These are phyloP conservation scores for Trichoderma koningiopsis DNA, from an alignment of 2,329 filamentous ascomycete genomes.

Conservation along the genomic window DNA sequence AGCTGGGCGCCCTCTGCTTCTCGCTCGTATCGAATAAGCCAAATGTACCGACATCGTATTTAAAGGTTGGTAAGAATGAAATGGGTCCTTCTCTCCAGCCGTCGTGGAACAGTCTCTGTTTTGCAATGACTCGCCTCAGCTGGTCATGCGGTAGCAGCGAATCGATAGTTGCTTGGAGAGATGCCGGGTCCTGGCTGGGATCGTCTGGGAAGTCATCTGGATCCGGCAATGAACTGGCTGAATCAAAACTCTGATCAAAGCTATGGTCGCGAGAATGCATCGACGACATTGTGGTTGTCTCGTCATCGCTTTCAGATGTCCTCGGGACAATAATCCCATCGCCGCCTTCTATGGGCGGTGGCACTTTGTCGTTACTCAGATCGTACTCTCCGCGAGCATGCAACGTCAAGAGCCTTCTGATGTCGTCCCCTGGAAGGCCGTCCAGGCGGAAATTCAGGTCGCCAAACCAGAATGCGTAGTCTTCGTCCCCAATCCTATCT, in stretches of 20 bases:
- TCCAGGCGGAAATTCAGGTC: slow-evolving; percentile 94
- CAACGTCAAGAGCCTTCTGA: slow-evolving; percentile 78
- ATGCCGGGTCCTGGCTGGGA: slow-evolving; percentile 75
- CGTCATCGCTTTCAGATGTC: slow-evolving; percentile 50
- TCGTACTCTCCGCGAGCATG: slow-evolving; percentile 81
- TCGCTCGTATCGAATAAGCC: slow-evolving; percentile 94
- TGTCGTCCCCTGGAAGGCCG: slow-evolving; percentile 85
- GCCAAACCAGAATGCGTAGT: slow-evolving; percentile 95
- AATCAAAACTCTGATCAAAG: slow-evolving; percentile 47
- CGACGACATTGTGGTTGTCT: slow-evolving; percentile 41
- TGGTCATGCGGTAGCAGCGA: slow-evolving; percentile 91
- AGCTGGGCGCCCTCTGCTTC: slow-evolving; percentile 88
- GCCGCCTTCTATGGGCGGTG: slow-evolving; percentile 47
- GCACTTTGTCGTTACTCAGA: slow-evolving; percentile 45
- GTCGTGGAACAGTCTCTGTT: slow-evolving; percentile 81
- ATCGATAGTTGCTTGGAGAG: slow-evolving; percentile 82
- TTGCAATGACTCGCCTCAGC: slow-evolving; percentile 70
- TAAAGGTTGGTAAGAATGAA: slow-evolving; percentile 90
- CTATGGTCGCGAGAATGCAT: slow-evolving; percentile 38
- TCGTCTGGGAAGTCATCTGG: slow-evolving; percentile 69
- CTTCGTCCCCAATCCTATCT: slow-evolving; percentile 80
- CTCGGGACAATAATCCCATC: slow-evolving; percentile 55
- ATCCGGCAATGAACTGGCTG: slow-evolving; percentile 53
- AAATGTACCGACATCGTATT: slow-evolving; percentile 94
- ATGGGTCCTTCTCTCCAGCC: slow-evolving; percentile 91